Conservation (phyloP, 345 rosid species). For the Eucalyptus sp. region DNA sequence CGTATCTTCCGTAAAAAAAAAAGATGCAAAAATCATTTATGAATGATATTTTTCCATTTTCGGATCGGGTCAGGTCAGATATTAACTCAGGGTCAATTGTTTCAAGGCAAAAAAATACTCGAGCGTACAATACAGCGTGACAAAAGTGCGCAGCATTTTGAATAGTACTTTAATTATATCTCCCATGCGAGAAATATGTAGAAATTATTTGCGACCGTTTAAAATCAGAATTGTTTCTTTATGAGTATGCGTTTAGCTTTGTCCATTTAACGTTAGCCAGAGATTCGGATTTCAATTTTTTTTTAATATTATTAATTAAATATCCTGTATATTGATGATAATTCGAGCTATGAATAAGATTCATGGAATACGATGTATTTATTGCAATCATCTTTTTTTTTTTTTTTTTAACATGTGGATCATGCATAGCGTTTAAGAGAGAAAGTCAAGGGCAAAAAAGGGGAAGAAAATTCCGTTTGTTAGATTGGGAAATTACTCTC, state of each 20-base stretch:
- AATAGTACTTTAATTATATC: background rate
- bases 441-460: background rate
- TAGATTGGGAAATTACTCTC: background rate
- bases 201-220: background rate
- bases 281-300: background rate
- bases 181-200: rapidly evolving
- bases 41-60: background rate
- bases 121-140: rapidly evolving
- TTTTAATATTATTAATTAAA: background rate
- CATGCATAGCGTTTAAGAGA: background rate
- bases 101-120: background rate
- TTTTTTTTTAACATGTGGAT: background rate
- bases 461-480: background rate
- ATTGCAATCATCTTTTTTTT: background rate
- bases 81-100: background rate
- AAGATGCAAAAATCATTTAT: background rate
- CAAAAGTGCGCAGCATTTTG: rapidly evolving
- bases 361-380: background rate
- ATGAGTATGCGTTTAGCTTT: background rate
- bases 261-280: background rate
- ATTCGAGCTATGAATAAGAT: background rate
- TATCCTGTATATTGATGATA: background rate
- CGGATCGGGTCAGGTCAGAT: rapidly evolving
- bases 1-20: background rate
- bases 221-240: background rate